Base-by-base conservation (phyloP, 345 rosid genomes). In the Salix koriyanagi region DNA sequence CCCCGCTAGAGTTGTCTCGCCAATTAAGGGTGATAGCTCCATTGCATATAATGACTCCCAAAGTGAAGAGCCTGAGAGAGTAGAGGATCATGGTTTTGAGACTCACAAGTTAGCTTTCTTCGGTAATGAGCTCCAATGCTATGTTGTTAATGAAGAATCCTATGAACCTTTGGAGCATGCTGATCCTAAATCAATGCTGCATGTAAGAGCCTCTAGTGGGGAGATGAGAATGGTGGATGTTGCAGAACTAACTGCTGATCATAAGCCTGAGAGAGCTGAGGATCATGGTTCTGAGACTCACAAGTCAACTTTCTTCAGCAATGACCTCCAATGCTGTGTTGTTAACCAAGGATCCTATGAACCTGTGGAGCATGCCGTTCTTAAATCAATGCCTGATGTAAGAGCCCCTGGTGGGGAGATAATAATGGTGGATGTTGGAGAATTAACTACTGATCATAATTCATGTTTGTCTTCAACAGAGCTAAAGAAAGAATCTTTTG, bases 111-210 rank as follows among this genome's bases (percentile, higher is more conserved):
- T 70, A 41, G 32, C 12, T n/a, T 69, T 58, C 75, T 61, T 71
- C 60, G 36, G 77, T n/a, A 44, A 76, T 74, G 87, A 81, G 44
- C 70, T 44, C 54, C 82, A 79, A 44, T 54, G 61, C 70, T 83
- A 87, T 70, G 79, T 26, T 32, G 26, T 52, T 28, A 70, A 75
- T 65, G 77, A 61, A 72, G 69, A 48, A 64, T 70, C 74, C 34
- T 52, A 72, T 79, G 88, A 84, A 66, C 65, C 76, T 12, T 42
- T 25, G 71, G 86, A 85, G 65, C 77, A 62, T 73, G 69, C 75
- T 70, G 67, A 67, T 78, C 66, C 71, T 34, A 50, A 46, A 9
- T 36, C 65, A 58, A 76, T 26, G 73, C 39, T 30, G 79, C 78
- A 74, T 30, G 15, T 6, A 64, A 74, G 69, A 70, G 77, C 74